Evolutionary conservation across 1,139 yeast genomes (phyloP), one percentile per base, ranked within the genome.

Genomic region (Blastobotrys arbuscula): DNA sequence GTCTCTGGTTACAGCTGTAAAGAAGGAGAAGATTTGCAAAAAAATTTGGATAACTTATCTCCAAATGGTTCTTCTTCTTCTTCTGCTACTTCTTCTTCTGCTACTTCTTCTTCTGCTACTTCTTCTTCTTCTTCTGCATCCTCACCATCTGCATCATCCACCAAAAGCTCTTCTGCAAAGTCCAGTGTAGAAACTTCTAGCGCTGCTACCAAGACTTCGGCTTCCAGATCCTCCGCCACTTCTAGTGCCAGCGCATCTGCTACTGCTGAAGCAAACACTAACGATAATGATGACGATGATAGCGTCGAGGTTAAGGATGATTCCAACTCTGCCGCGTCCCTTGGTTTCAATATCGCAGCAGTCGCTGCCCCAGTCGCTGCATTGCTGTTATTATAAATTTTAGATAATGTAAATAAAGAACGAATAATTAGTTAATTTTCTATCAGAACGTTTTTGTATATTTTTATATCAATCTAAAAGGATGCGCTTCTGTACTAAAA

Each of bases 401-500:
- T n/a, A n/a, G n/a, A n/a, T n/a, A n/a, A n/a, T n/a, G n/a, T n/a
- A n/a, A n/a, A n/a, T n/a, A n/a, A n/a, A n/a, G n/a, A n/a, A n/a
- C 12, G 15, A 36, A 36, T 20, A 36, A 36, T 36, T 20, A 3
- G 13, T n/a, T n/a, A 34, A 34, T 9, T 5, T 9, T 13, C 21
- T 19, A 36, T n/a, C 39, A 20, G 13, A 16, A 35, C 6, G 10
- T 24, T 10, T 24, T 7, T 24, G 10, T 24, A 24, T 24, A 7
- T 7, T 5, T 33, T 33, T 18, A 15, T 5, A 6, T 4, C 34
- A 49, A 31, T 28, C 76, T 80, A 66, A 85, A 76, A 19, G 92
- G 85, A 65, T 86, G 95, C 0, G 94, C 95, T 59, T 84, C 89
- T 8, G 89, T 81, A 60, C 85, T 85, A 65, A 81, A 81, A 10